Base-by-base conservation (phyloP, 176 grass and related monocot genomes). In the Oropetium thomaeum region DNA sequence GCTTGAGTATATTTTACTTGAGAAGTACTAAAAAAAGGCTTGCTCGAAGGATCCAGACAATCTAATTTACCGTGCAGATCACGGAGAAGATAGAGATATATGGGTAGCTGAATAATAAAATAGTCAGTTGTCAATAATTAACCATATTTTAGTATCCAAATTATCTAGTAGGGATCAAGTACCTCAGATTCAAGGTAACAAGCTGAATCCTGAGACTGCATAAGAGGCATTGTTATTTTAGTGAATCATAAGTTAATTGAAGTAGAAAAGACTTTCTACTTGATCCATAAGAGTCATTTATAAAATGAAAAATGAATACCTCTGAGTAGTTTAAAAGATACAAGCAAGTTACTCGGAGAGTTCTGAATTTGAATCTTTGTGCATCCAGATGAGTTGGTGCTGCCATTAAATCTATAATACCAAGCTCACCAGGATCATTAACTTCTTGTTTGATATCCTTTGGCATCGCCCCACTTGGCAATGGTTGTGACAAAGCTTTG, bases 311-410 rank as follows among this genome's bases (percentile, higher is more conserved):
- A 53, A 63, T 48, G 61, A 61, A 69, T 82, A 93, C 90, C 87
- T 93, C 90, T 70, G 87, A 90, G 81, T 88, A 86, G 84, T 87
- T 90, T 71, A 97, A 73, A 60, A 97, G 74, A 66, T 70, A 87
- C 38, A 93, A 75, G 61, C 88, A 89, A 78, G 69, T 82, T 73
- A 78, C 27, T 69, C 14, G 81, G 32, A 97, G 90, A 87, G 88
- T 80, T 87, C 93, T 97, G 86, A 93, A 87, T 87, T 93, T 93
- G 59, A 78, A 93, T 81, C 81, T 79, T 82, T 97, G 90, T 74
- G 77, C 87, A 89, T 97, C 88, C 74, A 97, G 71, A 44, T 73
- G 75, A 79, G 68, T 16, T n/a, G 90, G 85, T 58, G 76, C 66
- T 76, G 84, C 81, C 45, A 85, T 82, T 78, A 97, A 64, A 85